Evolutionary conservation across 148 eudicot genomes (phyloP), one percentile per base, ranked within the genome.

Genomic region (Diospyros lotus): DNA sequence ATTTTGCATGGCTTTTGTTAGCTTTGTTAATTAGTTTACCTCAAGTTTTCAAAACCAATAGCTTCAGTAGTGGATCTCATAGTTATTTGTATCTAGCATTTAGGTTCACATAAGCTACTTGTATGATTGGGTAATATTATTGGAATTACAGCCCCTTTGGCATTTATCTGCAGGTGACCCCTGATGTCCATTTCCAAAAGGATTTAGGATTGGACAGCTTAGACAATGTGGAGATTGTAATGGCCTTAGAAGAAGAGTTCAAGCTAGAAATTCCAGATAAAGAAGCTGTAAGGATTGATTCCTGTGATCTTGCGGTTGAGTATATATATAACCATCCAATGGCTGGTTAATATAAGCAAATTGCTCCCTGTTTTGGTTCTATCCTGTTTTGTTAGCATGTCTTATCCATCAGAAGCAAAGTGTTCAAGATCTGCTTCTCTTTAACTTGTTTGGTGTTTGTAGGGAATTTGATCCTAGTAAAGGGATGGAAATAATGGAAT

Each of bases 221-320:
- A 62, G 66, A 62, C 11, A 28, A 42, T 5, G 66, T 62, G 66
- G 66, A 62, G 42, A 62, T 62, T 62, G 66, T 62, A 28, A 62
- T 62, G 66, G 66, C 66, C 4, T n/a, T 62, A 9, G 66, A 62
- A 62, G 66, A 62, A 38, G 66, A 62, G 9, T 62, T 62, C 39
- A n/a, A n/a, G 42, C 14, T 62, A 9, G 66, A 62, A n/a, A 62
- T 62, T 62, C 66, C 66, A 9, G 66, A 62, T 62, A 62, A 62
- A 9, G 66, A 62, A 28, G 66, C 66, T 7, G 66, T 28, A 2
- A 62, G 9, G 66, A 62, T 62, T 9, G 4, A 62, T 9, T 28
- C 66, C 43, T 9, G 12, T 28, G 39, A 28, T 9, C 66, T 62
- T 62, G 66, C 66, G 0, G 5, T 62, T 62, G 66, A 62, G 52